Conservation (phyloP, 805 yeast species). For the Komagataella pseudopastoris region DNA sequence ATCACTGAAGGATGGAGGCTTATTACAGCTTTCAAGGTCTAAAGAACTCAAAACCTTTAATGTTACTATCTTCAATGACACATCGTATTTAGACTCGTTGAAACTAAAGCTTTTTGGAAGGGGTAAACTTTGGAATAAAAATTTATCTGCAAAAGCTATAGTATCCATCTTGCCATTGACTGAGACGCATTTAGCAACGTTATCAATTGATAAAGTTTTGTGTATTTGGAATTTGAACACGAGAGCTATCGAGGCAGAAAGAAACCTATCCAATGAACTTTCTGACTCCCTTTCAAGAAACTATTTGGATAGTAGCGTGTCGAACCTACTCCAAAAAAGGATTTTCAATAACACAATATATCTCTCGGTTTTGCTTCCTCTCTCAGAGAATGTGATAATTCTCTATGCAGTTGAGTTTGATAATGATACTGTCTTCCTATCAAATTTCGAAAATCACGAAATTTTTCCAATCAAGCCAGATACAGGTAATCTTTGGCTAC, state of each 20-base stretch:
- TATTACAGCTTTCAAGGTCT: constrained; percentile 37
- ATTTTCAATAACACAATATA: neutral
- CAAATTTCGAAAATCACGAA: neutral
- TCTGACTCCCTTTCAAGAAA: constrained; percentile 5
- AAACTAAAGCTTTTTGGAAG: constrained; percentile 12
- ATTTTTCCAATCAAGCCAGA: neutral
- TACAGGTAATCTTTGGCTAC: neutral
- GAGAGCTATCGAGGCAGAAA: constrained; percentile 12
- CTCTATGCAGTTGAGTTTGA: neutral
- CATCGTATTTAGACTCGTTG: constrained; percentile 25
- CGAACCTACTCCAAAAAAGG: constrained; percentile 2
- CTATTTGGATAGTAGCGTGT: constrained; percentile 5
- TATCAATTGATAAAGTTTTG: constrained; percentile 38
- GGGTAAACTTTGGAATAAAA: constrained; percentile 2
- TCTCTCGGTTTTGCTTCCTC: neutral
- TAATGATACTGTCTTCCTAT: neutral
- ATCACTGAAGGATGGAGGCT: constrained; percentile 65
- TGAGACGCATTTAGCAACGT: constrained; percentile 22
- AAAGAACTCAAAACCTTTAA: constrained; percentile 6
- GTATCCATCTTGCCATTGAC: neutral
- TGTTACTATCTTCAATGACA: constrained; percentile 35
- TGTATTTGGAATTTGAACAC: constrained; percentile 45
- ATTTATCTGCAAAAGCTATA: constrained; percentile 12
- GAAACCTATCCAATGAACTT: constrained; percentile 10
- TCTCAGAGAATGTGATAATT: neutral